phyloP scores from a whole-genome alignment of 2,329 filamentous ascomycete species.

The Fusarium sp. region DNA sequence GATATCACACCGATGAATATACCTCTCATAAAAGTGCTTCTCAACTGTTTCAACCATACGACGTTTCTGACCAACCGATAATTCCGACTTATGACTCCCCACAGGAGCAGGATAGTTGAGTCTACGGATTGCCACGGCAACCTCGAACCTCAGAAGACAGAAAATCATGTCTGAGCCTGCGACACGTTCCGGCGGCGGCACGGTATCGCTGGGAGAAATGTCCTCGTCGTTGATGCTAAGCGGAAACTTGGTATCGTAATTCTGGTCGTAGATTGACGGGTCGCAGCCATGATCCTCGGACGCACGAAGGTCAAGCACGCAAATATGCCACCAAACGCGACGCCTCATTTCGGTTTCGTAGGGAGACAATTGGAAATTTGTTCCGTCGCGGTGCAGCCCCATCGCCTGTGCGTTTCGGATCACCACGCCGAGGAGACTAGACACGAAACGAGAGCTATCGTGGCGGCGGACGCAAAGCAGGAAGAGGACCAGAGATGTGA shows the following conservation, averaged over 20 bases:
- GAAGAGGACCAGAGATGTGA: conserved; percentile 5
- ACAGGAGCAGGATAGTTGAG: conserved; percentile 5
- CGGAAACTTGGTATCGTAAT: conserved; percentile 59
- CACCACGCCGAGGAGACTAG: not conserved
- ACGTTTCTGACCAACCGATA: not conserved
- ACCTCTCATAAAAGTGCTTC: not conserved
- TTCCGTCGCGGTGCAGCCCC: conserved; percentile 13
- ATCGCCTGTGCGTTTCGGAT: conserved; percentile 6
- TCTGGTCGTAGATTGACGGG: conserved; percentile 49
- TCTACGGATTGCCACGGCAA: conserved; percentile 4
- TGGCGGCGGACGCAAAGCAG: not conserved
- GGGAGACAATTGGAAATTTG: conserved; percentile 1
- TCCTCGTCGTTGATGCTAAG: conserved; percentile 65
- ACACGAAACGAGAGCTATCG: conserved; percentile 1
- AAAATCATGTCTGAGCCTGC: conserved; percentile 27
- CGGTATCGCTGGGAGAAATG: conserved; percentile 55
- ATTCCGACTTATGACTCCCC: not conserved
- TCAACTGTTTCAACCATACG: not conserved
- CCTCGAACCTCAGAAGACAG: conserved; percentile 25
- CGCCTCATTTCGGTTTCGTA: conserved; percentile 16
- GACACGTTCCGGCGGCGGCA: conserved; percentile 20
- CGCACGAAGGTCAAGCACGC: conserved; percentile 11
- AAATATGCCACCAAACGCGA: conserved; percentile 19
- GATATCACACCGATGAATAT: not conserved
- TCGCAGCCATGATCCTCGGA: conserved; percentile 4